A percentile compares a stretch with the other conserved stretches of the same genome.
Evolutionary conservation across 2,329 filamentous ascomycete genomes (phyloP).

Genomic region (Pochonia chlamydosporia): DNA sequence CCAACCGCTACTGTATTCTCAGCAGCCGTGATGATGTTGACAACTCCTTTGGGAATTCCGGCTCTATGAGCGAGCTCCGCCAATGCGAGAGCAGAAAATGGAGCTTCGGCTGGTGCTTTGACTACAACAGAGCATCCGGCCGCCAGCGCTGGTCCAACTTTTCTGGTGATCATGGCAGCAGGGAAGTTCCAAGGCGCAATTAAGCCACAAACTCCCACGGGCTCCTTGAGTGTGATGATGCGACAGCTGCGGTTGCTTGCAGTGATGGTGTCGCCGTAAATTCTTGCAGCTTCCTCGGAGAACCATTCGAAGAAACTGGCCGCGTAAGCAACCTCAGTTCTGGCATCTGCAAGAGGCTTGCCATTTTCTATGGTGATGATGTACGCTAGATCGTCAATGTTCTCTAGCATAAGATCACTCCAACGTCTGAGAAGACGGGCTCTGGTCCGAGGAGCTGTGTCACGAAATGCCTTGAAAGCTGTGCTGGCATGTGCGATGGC

Average conservation of each 20-base stretch:
- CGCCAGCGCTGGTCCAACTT: slow-evolving; percentile 69
- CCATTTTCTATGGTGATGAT: slow-evolving; percentile 88
- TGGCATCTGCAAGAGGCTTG: slow-evolving; percentile 71
- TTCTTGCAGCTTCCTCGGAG: slow-evolving; percentile 67
- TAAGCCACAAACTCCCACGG: slow-evolving; percentile 74
- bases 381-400: slow-evolving; percentile 71
- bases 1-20: slow-evolving; percentile 77
- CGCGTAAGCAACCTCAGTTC: slow-evolving; percentile 65
- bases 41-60: slow-evolving; percentile 81
- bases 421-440: slow-evolving; percentile 69
- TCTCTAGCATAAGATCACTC: slow-evolving; percentile 74
- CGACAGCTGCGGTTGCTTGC: slow-evolving; percentile 64
- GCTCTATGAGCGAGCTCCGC: slow-evolving; percentile 81
- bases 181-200: slow-evolving; percentile 91
- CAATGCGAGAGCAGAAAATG: slow-evolving; percentile 81
- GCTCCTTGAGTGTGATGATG: slow-evolving; percentile 73
- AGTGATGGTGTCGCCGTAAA: slow-evolving; percentile 70
- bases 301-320: slow-evolving; percentile 78
- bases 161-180: slow-evolving; percentile 67
- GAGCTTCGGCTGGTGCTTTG: slow-evolving; percentile 88
- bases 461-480: slow-evolving; percentile 66
- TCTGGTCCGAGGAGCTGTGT: slow-evolving; percentile 67
- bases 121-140: slow-evolving; percentile 89
- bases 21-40: slow-evolving; percentile 79
- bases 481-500: not conserved